A percentile compares a stretch with the other conserved stretches of the same genome.
These are phyloP conservation scores for Trametes versicolor DNA, from an alignment of 1,284 basidiomycete genomes.

Conservation along the genomic window DNA sequence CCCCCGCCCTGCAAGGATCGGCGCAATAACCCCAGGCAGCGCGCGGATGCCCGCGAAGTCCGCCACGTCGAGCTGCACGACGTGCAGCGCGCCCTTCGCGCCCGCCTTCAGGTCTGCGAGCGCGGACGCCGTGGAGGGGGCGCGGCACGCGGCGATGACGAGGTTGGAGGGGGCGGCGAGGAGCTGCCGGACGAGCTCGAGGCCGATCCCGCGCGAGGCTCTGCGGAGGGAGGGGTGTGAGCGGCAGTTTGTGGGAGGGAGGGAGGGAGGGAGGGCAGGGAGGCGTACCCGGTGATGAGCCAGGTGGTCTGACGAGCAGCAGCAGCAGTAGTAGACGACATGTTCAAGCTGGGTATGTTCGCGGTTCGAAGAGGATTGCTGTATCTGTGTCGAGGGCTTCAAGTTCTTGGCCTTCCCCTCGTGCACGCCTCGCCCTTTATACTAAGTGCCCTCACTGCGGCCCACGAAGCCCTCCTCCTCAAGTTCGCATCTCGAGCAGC, in stretches of 20 bases:
- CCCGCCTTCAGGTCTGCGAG: constrained; percentile 37
- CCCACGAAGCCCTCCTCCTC: too few relatives aligned
- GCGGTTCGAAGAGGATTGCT: too few relatives aligned
- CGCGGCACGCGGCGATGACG: constrained; percentile 50
- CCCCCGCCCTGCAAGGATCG: constrained; percentile 31
- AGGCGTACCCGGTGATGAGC: too few relatives aligned
- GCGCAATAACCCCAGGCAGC: neutral
- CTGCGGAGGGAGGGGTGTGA: too few relatives aligned
- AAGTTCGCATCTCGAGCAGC: too few relatives aligned
- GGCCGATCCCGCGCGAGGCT: constrained; percentile 44
- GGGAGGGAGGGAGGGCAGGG: too few relatives aligned
- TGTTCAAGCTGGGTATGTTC: too few relatives aligned
- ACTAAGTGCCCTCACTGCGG: too few relatives aligned
- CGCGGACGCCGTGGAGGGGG: constrained; percentile 39
- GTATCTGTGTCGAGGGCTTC: too few relatives aligned
- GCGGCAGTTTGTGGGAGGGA: too few relatives aligned
- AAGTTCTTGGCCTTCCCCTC: too few relatives aligned
- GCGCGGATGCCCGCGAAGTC: constrained; percentile 27
- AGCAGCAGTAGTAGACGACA: neutral
- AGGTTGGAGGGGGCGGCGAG: constrained; percentile 42
- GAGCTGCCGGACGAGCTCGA: constrained; percentile 51
- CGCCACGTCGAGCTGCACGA: constrained; percentile 44
- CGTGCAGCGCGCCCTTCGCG: constrained; percentile 39
- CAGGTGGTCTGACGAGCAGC: neutral
- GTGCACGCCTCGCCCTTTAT: too few relatives aligned